Evolutionary conservation across 2,329 filamentous ascomycete species (phyloP).

Genomic region (Onygenales sp.): DNA sequence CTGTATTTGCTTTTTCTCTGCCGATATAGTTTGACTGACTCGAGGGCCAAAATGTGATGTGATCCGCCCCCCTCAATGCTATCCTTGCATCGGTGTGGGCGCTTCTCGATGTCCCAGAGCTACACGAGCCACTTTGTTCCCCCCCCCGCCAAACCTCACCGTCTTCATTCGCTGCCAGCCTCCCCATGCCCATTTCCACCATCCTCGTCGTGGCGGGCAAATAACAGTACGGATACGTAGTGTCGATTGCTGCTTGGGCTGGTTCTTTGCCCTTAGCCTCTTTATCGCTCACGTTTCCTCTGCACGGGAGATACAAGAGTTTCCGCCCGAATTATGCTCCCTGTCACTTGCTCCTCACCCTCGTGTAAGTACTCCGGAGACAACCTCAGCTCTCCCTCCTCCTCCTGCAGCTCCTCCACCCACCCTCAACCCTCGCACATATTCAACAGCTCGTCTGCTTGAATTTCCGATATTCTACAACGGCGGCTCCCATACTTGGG

Average conservation of each 20-base stretch:
- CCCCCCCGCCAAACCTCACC: not conserved
- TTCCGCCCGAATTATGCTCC: not conserved
- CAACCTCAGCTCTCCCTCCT: not conserved
- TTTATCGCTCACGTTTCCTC: not conserved
- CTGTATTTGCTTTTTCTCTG: conserved; percentile 3
- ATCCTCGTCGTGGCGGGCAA: not conserved
- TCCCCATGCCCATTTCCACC: not conserved
- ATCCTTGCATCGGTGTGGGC: not conserved
- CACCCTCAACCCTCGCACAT: not conserved
- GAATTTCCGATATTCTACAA: not conserved
- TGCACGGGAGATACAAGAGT: not conserved
- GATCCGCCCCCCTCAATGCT: not conserved
- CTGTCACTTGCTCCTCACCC: not conserved
- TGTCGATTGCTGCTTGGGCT: not conserved
- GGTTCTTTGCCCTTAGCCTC: not conserved
- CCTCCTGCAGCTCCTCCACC: not conserved
- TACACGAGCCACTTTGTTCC: conserved; percentile 2
- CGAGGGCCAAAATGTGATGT: not conserved
- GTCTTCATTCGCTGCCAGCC: conserved; percentile 3
- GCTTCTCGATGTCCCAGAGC: not conserved
- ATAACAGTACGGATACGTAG: not conserved
- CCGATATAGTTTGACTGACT: not conserved
- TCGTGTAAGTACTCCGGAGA: not conserved
- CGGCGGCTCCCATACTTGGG: not conserved
- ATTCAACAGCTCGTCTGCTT: not conserved